A percentile compares a stretch with the other conserved stretches of the same genome.
Conservation (phyloP, 108 stramenopile genomes). For the Nannochloropsis salina region DNA sequence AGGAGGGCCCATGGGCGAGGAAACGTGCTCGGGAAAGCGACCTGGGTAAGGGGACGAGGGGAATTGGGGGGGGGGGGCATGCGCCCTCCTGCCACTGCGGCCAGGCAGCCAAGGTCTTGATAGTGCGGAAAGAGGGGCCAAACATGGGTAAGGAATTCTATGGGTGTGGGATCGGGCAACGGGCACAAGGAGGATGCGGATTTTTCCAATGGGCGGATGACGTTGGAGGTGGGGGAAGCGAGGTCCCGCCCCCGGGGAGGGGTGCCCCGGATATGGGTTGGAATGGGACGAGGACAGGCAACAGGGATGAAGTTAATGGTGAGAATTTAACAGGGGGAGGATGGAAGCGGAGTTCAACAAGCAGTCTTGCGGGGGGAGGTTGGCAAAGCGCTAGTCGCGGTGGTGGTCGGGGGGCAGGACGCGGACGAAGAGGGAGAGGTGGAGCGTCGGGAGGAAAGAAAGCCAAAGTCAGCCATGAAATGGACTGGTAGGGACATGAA, state of each 20-base stretch:
- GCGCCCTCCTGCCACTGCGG: neutral
- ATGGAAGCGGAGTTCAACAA: neutral
- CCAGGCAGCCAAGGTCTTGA: neutral
- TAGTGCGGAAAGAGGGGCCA: neutral
- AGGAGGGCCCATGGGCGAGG: neutral
- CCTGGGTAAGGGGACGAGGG: neutral
- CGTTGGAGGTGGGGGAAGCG: neutral
- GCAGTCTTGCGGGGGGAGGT: neutral
- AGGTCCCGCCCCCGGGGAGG: neutral
- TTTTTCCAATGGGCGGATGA: constrained; percentile 5
- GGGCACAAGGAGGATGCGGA: neutral
- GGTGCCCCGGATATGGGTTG: neutral
- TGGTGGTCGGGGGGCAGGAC: neutral
- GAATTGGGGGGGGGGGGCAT: neutral
- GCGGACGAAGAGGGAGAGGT: neutral
- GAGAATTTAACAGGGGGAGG: neutral
- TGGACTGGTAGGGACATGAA: neutral
- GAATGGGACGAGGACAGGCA: neutral
- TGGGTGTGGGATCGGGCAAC: neutral
- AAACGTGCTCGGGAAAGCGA: no score
- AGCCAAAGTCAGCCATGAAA: neutral
- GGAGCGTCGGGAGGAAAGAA: neutral
- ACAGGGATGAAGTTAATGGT: neutral
- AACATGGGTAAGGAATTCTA: neutral
- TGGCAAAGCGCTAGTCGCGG: neutral